Evolutionary conservation across 768 basidiomycete genomes (phyloP).

Genomic region (Gymnopilus junonius): DNA sequence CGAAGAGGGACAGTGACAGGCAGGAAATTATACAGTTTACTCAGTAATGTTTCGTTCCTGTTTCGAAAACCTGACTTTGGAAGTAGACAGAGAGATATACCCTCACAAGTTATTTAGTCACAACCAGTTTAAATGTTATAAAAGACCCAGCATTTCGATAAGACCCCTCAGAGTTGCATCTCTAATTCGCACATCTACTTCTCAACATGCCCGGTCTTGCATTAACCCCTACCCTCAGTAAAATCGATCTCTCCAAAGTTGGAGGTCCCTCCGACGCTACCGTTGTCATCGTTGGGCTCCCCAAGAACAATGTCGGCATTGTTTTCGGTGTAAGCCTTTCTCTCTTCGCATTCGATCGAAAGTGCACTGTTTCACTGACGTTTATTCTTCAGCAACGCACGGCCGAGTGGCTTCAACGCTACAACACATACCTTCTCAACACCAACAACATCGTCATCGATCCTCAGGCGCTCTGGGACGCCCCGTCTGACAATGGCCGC

Average conservation of each 20-base stretch:
- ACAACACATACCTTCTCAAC: constrained; percentile 17
- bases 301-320: constrained; percentile 7
- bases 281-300: constrained; percentile 9
- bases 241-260: constrained; percentile 1
- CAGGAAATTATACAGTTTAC: not conserved
- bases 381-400: constrained; percentile 7
- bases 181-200: not conserved
- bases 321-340: constrained; percentile 11
- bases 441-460: constrained; percentile 10
- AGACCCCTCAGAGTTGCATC: not conserved
- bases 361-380: not conserved
- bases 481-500: constrained; percentile 1
- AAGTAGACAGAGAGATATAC: no score
- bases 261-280: constrained; percentile 5
- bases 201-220: constrained; percentile 8
- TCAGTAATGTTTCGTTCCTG: no score
- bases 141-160: not conserved
- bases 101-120: no score
- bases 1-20: not conserved
- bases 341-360: not conserved
- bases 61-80: no score
- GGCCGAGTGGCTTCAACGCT: constrained; percentile 10
- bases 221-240: not conserved
- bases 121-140: not conserved
- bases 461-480: constrained; percentile 14